Base-by-base conservation (phyloP, 768 basidiomycete species). In the Daedalea quercina region DNA sequence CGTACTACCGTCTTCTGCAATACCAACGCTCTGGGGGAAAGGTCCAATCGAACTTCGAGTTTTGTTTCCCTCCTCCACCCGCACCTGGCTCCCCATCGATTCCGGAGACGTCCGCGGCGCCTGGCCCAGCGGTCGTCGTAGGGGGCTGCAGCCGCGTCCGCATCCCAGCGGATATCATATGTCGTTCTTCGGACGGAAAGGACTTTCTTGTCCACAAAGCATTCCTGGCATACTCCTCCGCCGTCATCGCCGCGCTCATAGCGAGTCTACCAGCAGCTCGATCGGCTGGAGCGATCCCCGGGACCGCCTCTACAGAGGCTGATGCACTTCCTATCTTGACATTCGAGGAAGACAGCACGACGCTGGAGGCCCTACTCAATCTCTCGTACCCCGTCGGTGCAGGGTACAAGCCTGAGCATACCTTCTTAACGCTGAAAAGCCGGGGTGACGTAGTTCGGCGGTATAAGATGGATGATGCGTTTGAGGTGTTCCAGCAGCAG, bases 181-280 rank as follows among this genome's bases (percentile, higher is more conserved):
- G 82, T 42, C 74, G 77, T 53, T 78, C 79, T 3, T 76, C 77
- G 44, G 82, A 82, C 58, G 64, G 66, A 24, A 64, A 70, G 54
- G 63, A 69, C 44, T 81, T 70, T 46, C 63, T 54, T 12, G 44
- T 66, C 3, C 69, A 70, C 56, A 71, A 58, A n/a, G 54, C 58
- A 3, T 62, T 71, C 37, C 65, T 72, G n/a, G 61, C 63, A 20
- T 59, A 70, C 15, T 59, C 67, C 0, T 71, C 71, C 9, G 63
- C 70, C 0, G 57, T 67, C 51, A 73, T 72, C 8, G 23, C n/a
- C 6, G 13, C 40, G 9, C 2, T 20, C 28, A 40, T 45, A 47
- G 22, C 9, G 3, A 50, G 48, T 7, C 23, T 3, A 28, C 9
- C 46, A 11, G 12, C 46, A 4, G 24, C 23, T 9, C 6, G n/a